Conservation (phyloP, 106 monocot genomes). For the Cymbidium sinense region DNA sequence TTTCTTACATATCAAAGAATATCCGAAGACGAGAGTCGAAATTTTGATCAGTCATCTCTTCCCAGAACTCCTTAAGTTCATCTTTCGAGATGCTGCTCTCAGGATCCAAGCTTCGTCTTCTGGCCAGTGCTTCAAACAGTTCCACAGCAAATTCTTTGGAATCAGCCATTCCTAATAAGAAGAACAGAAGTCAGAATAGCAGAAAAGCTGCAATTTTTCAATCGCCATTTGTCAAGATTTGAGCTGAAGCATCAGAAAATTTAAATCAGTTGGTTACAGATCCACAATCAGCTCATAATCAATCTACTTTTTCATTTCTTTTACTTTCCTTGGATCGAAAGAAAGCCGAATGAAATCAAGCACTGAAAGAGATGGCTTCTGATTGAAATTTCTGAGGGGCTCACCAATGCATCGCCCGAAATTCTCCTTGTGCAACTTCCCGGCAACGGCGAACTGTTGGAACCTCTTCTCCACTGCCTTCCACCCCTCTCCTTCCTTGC, state of each 20-base stretch:
- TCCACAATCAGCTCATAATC: neutral
- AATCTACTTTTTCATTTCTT: too few relatives aligned
- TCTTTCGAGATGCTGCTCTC: conserved; percentile 43
- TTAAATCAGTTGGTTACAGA: neutral
- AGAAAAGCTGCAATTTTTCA: neutral
- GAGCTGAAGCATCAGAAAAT: too few relatives aligned
- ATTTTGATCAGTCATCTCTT: conserved; percentile 86
- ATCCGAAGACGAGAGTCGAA: conserved; percentile 86
- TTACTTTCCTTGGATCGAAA: too few relatives aligned
- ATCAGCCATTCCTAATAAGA: conserved; percentile 71
- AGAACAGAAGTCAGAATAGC: neutral
- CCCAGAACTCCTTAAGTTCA: conserved; percentile 80
- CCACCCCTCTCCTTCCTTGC: conserved; percentile 58
- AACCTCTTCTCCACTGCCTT: conserved; percentile 62
- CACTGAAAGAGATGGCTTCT: neutral
- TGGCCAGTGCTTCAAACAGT: conserved; percentile 67
- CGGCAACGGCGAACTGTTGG: conserved; percentile 32
- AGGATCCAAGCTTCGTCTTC: conserved; percentile 47
- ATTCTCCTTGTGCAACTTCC: conserved; percentile 51
- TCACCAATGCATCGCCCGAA: conserved; percentile 88
- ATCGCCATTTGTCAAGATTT: too few relatives aligned
- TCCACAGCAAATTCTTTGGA: conserved; percentile 78
- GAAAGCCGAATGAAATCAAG: too few relatives aligned
- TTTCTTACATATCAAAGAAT: conserved; percentile 90
- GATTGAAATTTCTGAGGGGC: neutral